phyloP scores from a whole-genome alignment of 2,329 filamentous ascomycete genomes.

The Epichloe uncinata region DNA sequence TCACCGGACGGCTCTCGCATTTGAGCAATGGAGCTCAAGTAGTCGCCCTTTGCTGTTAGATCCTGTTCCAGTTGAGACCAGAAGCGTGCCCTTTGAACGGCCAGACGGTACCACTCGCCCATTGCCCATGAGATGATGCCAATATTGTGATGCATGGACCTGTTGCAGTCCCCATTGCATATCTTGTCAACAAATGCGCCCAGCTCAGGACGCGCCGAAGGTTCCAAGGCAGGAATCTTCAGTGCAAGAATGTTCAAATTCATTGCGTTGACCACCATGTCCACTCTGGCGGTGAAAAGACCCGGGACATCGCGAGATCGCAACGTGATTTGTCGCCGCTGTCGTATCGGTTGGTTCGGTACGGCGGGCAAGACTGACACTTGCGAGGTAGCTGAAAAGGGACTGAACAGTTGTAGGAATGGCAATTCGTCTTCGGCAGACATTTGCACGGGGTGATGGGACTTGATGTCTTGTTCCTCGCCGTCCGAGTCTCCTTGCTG shows the following conservation, averaged over 20 bases:
- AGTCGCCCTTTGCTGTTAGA: constrained; percentile 23
- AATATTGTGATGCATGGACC: constrained; percentile 42
- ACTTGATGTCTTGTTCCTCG: constrained; percentile 31
- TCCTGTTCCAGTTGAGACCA: constrained; percentile 43
- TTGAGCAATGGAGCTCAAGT: constrained; percentile 11
- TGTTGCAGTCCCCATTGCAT: constrained; percentile 23
- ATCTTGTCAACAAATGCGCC: constrained; percentile 36
- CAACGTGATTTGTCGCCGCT: constrained; percentile 44
- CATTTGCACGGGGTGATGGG: constrained; percentile 53
- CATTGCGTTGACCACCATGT: constrained; percentile 44
- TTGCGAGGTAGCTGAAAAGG: constrained; percentile 47
- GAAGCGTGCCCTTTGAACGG: constrained; percentile 45
- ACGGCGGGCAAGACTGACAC: constrained; percentile 30
- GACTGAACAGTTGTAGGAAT: constrained; percentile 58
- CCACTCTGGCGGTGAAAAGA: constrained; percentile 43
- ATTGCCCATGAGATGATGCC: constrained; percentile 52
- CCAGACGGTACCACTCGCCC: constrained; percentile 52
- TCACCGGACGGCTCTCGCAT: constrained; percentile 13
- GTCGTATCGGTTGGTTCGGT: constrained; percentile 25
- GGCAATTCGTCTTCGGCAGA: constrained; percentile 51
- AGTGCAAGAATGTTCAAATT: constrained; percentile 39
- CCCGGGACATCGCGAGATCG: constrained; percentile 27
- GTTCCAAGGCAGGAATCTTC: constrained; percentile 40
- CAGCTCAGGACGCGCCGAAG: constrained; percentile 45
- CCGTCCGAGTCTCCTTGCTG: constrained; percentile 14